Conservation (phyloP, 140 eudicot genomes). For the Oenanthe javanica region DNA sequence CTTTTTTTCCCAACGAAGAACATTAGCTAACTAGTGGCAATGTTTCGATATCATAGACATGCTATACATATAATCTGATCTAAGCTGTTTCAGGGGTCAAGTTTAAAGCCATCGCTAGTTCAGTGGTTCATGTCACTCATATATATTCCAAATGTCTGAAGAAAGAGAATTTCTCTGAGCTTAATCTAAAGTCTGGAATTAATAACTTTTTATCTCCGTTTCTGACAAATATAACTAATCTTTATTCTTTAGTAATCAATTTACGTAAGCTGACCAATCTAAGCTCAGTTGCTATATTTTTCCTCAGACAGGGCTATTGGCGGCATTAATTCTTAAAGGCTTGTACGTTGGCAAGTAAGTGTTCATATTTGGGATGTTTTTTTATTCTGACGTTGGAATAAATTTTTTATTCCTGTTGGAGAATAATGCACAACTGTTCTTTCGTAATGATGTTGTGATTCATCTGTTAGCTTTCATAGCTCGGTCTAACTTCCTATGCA, state of each 20-base stretch:
- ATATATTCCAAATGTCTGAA: neutral
- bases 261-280: neutral
- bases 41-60: neutral
- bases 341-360: conserved; percentile 81
- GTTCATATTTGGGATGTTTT: neutral
- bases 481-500: conserved; percentile 17
- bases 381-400: neutral
- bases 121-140: neutral
- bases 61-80: neutral
- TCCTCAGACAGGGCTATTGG: conserved; percentile 78
- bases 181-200: neutral
- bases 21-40: neutral
- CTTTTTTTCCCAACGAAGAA: neutral
- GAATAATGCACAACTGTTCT: neutral
- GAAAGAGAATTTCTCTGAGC: neutral
- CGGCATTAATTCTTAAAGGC: conserved; percentile 76
- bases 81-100: neutral
- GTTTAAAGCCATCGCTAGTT: neutral
- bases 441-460: neutral
- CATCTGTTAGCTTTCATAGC: neutral
- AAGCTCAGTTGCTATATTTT: conserved; percentile 2
- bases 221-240: neutral
- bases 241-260: neutral
- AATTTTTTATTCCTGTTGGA: neutral
- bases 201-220: neutral